Evolutionary conservation across 1,284 basidiomycete species (phyloP), one percentile per base, ranked within the genome.

Genomic region (Takashimella koratensis): DNA sequence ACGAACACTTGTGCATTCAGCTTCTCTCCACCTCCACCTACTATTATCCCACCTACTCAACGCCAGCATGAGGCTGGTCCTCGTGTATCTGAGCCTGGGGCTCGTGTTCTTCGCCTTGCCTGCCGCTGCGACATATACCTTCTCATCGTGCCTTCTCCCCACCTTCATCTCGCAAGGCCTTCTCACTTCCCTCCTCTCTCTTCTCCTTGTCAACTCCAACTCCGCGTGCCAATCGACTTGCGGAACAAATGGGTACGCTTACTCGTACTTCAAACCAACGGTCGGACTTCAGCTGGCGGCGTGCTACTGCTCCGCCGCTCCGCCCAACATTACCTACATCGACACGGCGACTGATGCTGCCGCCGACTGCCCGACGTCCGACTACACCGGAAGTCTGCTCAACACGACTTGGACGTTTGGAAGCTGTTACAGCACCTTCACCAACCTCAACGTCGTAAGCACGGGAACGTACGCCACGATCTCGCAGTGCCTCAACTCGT

Each of bases 101-200:
- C 30, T 36, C 30, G 16, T 16, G 8, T 36, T 36, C 16, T 16
- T 36, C 8, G 16, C 16, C 16, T 8, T 16, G 10, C 8, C 8
- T 8, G 16, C 30, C 16, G 8, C 30, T 36, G 30, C 30, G 10
- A 36, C 30, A 8, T 8, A 8, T 8, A 36, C 30, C 10, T 36
- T 36, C 30, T 8, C 30, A 36, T 36, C 30, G 8, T 36, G 30
- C 16, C 30, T 8, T 8, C 30, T 36, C 8, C 30, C 53, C 58
- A 25, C 59, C 56, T 20, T 46, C 59, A 45, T 59, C 30, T 36
- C 30, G 8, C 30, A 30, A 20, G 12, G 26, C 13, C 27, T 22
- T n/a, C 11, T 16, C 12, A 46, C 26, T 46, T 46, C 26, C 36
- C 23, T 41, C 21, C 16, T 21, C 47, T 23, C n/a, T 42, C 36